Base-by-base conservation (phyloP, 805 yeast genomes). In the Wickerhamiella alocasiicola region DNA sequence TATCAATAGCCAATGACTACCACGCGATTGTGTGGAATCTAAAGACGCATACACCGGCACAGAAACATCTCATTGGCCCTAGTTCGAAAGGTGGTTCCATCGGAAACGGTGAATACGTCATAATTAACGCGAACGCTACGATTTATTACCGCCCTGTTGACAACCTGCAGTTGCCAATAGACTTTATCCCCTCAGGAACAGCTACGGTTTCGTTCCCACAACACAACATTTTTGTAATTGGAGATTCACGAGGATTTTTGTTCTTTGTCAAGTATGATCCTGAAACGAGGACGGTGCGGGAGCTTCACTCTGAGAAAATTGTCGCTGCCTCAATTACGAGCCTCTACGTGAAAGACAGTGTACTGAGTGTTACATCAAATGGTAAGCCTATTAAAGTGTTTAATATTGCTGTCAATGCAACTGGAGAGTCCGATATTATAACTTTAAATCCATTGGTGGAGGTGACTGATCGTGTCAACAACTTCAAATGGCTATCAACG, bases 1-100 rank as follows among this genome's bases (percentile, higher is more conserved):
- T 87, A 3, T 67, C 81, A 3, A 65, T 84, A 11, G 74, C 87
- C 0, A 73, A 84, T 50, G 96, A 88, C 56, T 85, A 94, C 91
- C 68, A 67, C 38, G 71, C 79, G 31, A 73, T 78, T 36, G 54
- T 85, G 23, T 87, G 95, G 95, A 95, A 84, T 60, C 58, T 87
- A 47, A 57, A 19, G 52, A 62, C 50, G 55, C 35, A 9, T n/a
- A 18, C 5, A 16, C 18, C 6, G 39, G 19, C 26, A 25, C 25
- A 21, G 18, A 21, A 11, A 20, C 15, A 15, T 5, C 16, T 32
- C 6, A 11, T 21, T 9, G 36, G 36, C 5, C 20, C 36, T 6
- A 20, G 26, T 7, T 17, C 19, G 17, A 12, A 25, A 17, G 19
- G 25, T 26, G 36, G 13, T 6, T 13, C 36, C n/a, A 21, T 19